phyloP scores from a whole-genome alignment of 169 alveolate genomes.

The Toxoplasma gondii region DNA sequence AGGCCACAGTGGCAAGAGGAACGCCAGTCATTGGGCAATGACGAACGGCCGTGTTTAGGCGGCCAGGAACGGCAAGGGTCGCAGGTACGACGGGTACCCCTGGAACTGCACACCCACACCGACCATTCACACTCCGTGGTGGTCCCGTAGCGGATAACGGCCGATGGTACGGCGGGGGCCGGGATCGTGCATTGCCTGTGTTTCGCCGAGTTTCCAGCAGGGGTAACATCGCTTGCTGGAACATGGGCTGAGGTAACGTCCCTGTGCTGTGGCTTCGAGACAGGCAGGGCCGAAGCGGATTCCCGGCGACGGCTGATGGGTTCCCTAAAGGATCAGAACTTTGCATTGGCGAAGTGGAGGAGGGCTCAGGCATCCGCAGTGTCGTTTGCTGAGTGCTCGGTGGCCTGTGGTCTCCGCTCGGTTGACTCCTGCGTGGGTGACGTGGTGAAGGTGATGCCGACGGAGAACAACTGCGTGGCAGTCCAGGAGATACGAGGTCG shows the following conservation, averaged over 20 bases:
- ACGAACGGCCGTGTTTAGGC: background rate
- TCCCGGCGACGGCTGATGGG: background rate
- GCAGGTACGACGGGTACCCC: background rate
- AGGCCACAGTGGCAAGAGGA: background rate
- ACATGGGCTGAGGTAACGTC: background rate
- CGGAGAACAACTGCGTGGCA: background rate
- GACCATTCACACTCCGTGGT: background rate
- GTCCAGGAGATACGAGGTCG: background rate
- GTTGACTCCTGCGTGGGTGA: background rate
- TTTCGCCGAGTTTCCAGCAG: background rate
- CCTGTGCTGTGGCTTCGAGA: constrained; percentile 23
- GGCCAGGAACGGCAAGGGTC: background rate
- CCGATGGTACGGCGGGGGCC: background rate
- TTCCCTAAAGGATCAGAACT: background rate
- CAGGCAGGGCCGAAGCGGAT: background rate
- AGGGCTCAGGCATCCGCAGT: background rate
- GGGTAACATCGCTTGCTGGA: background rate
- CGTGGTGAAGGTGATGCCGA: background rate
- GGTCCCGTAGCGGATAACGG: background rate
- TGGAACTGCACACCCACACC: background rate
- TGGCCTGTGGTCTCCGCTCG: background rate
- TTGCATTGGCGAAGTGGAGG: background rate
- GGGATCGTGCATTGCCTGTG: background rate
- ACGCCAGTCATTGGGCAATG: background rate
- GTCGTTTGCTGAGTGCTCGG: background rate